Evolutionary conservation across 2,329 filamentous ascomycete genomes (phyloP), one percentile per base, ranked within the genome.

Genomic region (Clonostachys byssicola): DNA sequence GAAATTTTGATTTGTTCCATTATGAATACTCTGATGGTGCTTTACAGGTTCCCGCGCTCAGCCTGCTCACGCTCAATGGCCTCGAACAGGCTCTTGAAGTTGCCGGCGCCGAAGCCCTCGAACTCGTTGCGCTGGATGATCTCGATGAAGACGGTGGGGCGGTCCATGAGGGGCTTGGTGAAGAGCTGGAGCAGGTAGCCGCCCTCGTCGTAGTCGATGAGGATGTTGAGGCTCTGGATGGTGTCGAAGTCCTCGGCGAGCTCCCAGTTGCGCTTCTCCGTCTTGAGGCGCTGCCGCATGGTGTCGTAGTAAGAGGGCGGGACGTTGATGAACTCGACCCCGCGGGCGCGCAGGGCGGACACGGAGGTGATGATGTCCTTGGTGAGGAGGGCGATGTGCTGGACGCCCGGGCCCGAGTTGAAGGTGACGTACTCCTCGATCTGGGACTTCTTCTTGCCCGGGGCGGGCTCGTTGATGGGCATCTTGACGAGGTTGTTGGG

Each of bases 381-480:
- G 0, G 92, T 96, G 16, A 86, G 83, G 16, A 96, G 81, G 12
- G 92, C 92, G 55, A 96, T 94, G 71, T 96, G 92, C 73, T 96
- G 92, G 1, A 96, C 90, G 42, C 92, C 92, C 0, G 92, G 75
- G 1, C 92, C 92, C 44, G 86, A 82, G 73, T 96, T 95, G 75
- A 94, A 96, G 63, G 89, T 77, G 55, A 96, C 84, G 63, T 86
- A 92, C 72, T 96, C 92, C 67, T 96, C 92, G 57, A 97, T 96
- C 71, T 97, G 92, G 12, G 85, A 89, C 67, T 90, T 89, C 70
- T 89, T 92, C 73, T 94, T 94, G 49, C 92, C 92, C 2, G 81
- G 74, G 1, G 92, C 92, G 2, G 92, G 92, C 72, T 96, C 92
- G 74, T 96, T 96, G 79, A 97, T 95, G 59, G 92, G 92, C 91